Evolutionary conservation across 257 asterid species (phyloP).

Genomic region (Dorcoceras hygrometricum): DNA sequence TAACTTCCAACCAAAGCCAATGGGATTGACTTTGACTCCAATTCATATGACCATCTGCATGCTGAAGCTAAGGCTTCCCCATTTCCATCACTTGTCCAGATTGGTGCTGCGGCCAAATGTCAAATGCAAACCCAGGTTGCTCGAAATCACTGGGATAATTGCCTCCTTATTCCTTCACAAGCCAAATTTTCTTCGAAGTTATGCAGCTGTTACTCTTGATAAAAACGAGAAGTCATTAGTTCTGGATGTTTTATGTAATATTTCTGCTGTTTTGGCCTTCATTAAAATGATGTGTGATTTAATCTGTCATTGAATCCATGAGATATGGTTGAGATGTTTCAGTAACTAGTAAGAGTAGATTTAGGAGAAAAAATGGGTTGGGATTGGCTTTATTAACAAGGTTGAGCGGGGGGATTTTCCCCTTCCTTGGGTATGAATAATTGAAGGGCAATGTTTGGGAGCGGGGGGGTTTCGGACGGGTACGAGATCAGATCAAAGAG

Average conservation of each 20-base stretch:
- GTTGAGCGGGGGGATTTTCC: constrained; percentile 82
- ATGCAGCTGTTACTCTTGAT: not conserved
- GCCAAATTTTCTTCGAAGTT: no score
- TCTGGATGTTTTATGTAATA: not conserved
- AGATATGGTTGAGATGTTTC: constrained; percentile 22
- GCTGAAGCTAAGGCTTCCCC: no score
- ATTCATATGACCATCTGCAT: no score
- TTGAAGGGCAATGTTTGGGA: constrained; percentile 99
- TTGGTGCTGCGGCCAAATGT: no score
- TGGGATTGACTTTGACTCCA: no score
- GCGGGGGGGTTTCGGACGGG: constrained; percentile 99
- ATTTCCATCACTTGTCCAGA: no score
- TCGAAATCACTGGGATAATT: no score
- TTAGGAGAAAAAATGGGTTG: constrained; percentile 68
- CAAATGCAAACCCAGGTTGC: no score
- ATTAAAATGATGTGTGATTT: not conserved
- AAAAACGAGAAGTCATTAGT: not conserved
- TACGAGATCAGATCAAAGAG: constrained; percentile 99
- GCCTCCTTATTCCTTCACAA: no score
- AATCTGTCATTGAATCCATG: constrained; percentile 21
- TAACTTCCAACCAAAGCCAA: no score
- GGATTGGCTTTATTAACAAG: constrained; percentile 96
- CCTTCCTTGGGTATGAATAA: constrained; percentile 77
- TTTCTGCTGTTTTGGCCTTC: not conserved
- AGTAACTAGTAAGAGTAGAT: constrained; percentile 42